Evolutionary conservation across 163 green algal genomes (phyloP).

Genomic region (Chloromonas sp.): DNA sequence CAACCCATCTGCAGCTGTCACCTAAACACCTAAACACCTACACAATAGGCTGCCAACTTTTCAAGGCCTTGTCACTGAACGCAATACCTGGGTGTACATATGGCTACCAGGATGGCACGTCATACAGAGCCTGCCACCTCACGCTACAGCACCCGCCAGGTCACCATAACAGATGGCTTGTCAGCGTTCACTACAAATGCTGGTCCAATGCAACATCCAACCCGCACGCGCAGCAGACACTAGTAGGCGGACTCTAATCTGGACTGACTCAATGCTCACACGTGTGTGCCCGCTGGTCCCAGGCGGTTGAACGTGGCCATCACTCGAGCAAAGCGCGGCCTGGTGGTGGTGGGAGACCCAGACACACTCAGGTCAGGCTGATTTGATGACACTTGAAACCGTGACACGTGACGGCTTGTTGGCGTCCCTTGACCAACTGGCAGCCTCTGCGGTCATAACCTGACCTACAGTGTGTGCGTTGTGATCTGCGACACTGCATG

Average conservation of each 20-base stretch:
- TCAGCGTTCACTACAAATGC: too few species aligned
- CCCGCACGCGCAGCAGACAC: background rate
- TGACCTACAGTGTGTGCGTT: background rate
- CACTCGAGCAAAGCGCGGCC: conserved; percentile 63
- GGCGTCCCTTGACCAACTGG: background rate
- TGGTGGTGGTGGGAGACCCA: conserved; percentile 77
- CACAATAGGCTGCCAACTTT: too few species aligned
- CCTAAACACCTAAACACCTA: too few species aligned
- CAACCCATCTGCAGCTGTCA: too few species aligned
- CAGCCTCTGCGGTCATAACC: background rate
- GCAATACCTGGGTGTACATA: too few species aligned
- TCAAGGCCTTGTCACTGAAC: too few species aligned
- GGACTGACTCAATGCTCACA: too few species aligned
- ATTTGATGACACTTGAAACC: background rate
- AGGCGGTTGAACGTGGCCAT: conserved; percentile 85
- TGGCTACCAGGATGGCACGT: too few species aligned
- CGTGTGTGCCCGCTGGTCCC: background rate
- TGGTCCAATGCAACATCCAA: background rate
- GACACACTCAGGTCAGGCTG: conserved; percentile 58
- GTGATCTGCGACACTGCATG: background rate
- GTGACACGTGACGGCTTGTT: background rate
- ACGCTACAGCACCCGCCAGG: too few species aligned
- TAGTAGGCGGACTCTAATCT: too few species aligned
- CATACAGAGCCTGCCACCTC: too few species aligned
- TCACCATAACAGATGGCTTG: too few species aligned